phyloP scores from a whole-genome alignment of 2,329 filamentous ascomycete species.

The Davidsoniella eucalypti region DNA sequence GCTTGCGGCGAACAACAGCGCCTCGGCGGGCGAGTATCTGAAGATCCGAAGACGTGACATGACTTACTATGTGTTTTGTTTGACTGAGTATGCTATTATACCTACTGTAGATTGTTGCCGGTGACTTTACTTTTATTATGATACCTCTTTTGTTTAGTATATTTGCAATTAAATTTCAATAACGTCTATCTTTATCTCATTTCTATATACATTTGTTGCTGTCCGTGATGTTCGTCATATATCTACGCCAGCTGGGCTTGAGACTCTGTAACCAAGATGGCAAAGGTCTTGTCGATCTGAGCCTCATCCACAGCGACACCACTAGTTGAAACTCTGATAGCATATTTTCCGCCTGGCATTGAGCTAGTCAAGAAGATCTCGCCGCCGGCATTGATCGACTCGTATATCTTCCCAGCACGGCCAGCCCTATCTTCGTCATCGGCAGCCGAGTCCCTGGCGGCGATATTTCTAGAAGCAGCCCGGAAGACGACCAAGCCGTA shows the following conservation, averaged over 20 bases:
- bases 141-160: slow-evolving; percentile 1
- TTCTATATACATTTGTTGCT: slow-evolving; percentile 11
- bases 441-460: slow-evolving; percentile 11
- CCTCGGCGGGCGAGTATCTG: slow-evolving; percentile 64
- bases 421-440: slow-evolving; percentile 41
- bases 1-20: slow-evolving; percentile 61
- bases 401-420: slow-evolving; percentile 59
- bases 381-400: slow-evolving; percentile 54
- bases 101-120: not conserved
- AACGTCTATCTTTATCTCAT: not conserved
- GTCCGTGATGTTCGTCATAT: not conserved
- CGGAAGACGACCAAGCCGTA: slow-evolving; percentile 71
- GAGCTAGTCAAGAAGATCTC: slow-evolving; percentile 73
- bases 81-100: not conserved
- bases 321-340: slow-evolving; percentile 66
- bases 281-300: slow-evolving; percentile 58
- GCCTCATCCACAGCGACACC: slow-evolving; percentile 52
- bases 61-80: not conserved
- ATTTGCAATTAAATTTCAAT: not conserved
- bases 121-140: not conserved
- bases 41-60: slow-evolving; percentile 6
- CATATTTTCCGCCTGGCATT: slow-evolving; percentile 54
- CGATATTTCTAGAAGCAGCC: slow-evolving; percentile 27
- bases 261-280: slow-evolving; percentile 35
- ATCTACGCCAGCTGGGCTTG: not conserved